These are phyloP conservation scores for Fusarium foetens DNA, from an alignment of 2,329 filamentous ascomycete species.

Conservation along the genomic window DNA sequence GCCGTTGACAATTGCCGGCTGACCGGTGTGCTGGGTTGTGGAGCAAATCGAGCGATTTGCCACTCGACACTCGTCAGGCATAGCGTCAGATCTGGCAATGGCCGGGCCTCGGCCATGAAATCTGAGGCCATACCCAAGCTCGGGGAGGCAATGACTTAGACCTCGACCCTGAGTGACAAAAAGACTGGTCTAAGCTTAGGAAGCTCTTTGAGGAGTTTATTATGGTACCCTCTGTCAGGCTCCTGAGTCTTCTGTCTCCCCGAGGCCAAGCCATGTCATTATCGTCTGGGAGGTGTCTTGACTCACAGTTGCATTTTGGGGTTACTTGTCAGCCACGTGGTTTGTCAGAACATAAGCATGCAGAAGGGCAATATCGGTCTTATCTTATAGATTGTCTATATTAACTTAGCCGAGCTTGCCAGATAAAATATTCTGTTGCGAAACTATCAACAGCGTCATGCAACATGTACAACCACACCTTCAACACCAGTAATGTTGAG, in stretches of 20 bases:
- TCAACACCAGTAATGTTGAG: not conserved
- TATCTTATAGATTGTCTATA: not conserved
- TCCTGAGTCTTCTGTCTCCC: not conserved
- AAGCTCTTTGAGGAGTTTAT: rapidly evolving
- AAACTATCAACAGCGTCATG: not conserved
- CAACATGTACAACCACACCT: not conserved
- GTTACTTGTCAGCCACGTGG: not conserved
- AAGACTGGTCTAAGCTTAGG: rapidly evolving
- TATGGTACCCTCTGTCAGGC: not conserved
- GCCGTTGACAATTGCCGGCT: not conserved
- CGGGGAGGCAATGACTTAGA: not conserved
- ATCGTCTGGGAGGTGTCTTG: not conserved
- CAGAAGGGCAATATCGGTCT: not conserved
- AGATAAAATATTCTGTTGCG: not conserved
- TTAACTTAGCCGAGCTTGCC: not conserved
- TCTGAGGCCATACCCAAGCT: not conserved
- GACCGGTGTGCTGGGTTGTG: not conserved
- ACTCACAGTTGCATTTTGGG: not conserved
- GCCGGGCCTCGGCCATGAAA: not conserved
- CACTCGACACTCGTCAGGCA: not conserved
- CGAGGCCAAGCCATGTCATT: not conserved
- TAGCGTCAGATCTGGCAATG: not conserved
- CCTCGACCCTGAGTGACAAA: not conserved
- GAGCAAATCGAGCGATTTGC: not conserved
- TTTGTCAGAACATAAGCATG: not conserved